phyloP scores from a whole-genome alignment of 352 stramenopile genomes.

The Pythium aphanidermatum region DNA sequence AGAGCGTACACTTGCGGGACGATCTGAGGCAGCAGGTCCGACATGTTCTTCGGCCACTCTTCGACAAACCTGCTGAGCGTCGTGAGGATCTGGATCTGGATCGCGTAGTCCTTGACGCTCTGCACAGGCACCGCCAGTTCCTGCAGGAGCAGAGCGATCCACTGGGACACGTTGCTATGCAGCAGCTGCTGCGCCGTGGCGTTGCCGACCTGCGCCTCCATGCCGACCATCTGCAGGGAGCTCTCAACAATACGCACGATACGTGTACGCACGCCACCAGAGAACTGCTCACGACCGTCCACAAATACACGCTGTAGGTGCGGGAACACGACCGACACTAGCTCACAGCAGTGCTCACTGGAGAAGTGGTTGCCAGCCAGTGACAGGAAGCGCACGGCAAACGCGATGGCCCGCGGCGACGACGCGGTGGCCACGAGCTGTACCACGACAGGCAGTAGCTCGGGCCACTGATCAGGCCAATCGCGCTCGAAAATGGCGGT shows the following conservation, averaged over 20 bases:
- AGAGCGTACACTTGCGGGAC: slow-evolving; percentile 65
- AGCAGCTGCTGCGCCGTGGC: slow-evolving; percentile 44
- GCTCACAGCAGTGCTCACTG: slow-evolving; percentile 73
- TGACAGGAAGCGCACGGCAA: slow-evolving; percentile 70
- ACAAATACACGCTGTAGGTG: slow-evolving; percentile 64
- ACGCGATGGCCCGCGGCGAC: slow-evolving; percentile 38
- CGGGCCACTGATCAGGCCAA: slow-evolving; percentile 77
- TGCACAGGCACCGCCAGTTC: slow-evolving; percentile 39
- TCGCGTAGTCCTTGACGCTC: slow-evolving; percentile 45
- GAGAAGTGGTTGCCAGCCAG: slow-evolving; percentile 68
- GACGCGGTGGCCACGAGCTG: slow-evolving; percentile 37
- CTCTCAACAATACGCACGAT: slow-evolving; percentile 74
- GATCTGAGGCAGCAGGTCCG: slow-evolving; percentile 59
- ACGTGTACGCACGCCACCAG: slow-evolving; percentile 38
- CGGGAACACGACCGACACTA: slow-evolving; percentile 67
- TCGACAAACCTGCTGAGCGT: slow-evolving; percentile 74
- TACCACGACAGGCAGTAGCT: slow-evolving; percentile 61
- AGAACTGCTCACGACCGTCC: slow-evolving; percentile 36
- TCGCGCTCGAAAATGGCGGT: slow-evolving; percentile 81
- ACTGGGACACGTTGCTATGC: slow-evolving; percentile 57
- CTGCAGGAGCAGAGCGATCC: slow-evolving; percentile 64
- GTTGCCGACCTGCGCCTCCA: slow-evolving; percentile 77
- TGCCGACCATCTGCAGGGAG: slow-evolving; percentile 75
- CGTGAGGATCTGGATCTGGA: slow-evolving; percentile 75
- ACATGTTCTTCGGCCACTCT: slow-evolving; percentile 81